phyloP scores from a whole-genome alignment of 352 stramenopile species.

The Lagenidium sp. region DNA sequence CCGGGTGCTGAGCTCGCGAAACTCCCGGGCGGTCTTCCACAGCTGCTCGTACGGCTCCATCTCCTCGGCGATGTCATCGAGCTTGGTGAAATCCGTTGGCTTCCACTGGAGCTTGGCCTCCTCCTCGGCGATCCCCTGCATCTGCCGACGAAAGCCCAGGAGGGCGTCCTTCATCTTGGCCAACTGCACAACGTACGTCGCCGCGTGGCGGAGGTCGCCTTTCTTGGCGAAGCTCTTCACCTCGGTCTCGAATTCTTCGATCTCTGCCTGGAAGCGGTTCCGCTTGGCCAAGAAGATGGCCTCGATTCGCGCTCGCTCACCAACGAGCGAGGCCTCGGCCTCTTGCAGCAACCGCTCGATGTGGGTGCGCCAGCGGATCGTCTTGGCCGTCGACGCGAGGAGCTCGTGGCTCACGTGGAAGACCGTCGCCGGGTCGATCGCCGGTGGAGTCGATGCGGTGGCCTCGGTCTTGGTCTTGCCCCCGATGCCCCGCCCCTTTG shows the following conservation, averaged over 20 bases:
- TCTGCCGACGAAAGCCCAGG: slow-evolving; percentile 36
- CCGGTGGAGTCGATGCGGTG: neutral
- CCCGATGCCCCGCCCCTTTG: no score
- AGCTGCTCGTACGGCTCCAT: slow-evolving; percentile 72
- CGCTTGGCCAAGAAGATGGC: slow-evolving; percentile 58
- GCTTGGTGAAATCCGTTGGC: slow-evolving; percentile 51
- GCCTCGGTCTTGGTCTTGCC: neutral
- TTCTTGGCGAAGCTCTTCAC: slow-evolving; percentile 68
- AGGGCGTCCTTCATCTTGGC: slow-evolving; percentile 66
- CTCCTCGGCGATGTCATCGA: slow-evolving; percentile 67
- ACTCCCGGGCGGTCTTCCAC: slow-evolving; percentile 62
- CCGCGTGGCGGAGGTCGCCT: slow-evolving; percentile 58
- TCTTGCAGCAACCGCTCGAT: slow-evolving; percentile 48
- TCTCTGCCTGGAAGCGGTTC: slow-evolving; percentile 58
- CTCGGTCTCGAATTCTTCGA: slow-evolving; percentile 67
- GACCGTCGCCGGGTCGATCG: neutral
- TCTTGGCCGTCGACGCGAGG: slow-evolving; percentile 49
- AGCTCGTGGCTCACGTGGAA: slow-evolving; percentile 24
- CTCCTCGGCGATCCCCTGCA: slow-evolving; percentile 46
- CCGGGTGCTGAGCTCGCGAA: slow-evolving; percentile 54
- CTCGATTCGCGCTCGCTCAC: slow-evolving; percentile 60
- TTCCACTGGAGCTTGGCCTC: slow-evolving; percentile 66
- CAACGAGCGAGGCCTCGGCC: slow-evolving; percentile 38
- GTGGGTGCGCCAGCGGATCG: slow-evolving; percentile 50
- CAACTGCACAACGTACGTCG: slow-evolving; percentile 69